phyloP scores from a whole-genome alignment of 2,329 filamentous ascomycete species.

The Dissoconium aciculare region DNA sequence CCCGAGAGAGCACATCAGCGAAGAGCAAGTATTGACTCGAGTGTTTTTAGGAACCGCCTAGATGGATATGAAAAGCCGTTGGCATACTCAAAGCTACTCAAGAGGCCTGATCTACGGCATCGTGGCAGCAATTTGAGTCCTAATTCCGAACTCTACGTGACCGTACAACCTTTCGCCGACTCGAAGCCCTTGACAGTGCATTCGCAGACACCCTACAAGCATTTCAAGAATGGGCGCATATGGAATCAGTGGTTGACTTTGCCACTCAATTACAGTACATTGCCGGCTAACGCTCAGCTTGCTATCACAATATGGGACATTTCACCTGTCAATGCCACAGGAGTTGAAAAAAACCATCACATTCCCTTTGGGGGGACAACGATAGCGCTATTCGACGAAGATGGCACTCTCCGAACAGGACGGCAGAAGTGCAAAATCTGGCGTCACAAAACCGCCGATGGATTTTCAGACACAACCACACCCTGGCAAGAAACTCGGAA shows the following conservation, averaged over 20 bases:
- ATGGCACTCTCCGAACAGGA: constrained; percentile 82
- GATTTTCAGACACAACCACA: constrained; percentile 63
- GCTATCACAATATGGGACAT: constrained; percentile 94
- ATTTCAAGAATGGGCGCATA: constrained; percentile 58
- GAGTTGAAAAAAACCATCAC: constrained; percentile 58
- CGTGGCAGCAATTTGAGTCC: constrained; percentile 72
- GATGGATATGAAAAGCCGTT: constrained; percentile 65
- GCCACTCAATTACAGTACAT: constrained; percentile 67
- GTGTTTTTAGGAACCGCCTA: constrained; percentile 41
- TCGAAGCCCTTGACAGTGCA: constrained; percentile 89
- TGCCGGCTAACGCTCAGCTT: constrained; percentile 68
- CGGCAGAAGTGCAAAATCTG: constrained; percentile 82
- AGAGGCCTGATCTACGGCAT: constrained; percentile 66
- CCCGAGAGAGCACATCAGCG: constrained; percentile 2
- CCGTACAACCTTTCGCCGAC: constrained; percentile 84
- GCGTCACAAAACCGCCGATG: constrained; percentile 70
- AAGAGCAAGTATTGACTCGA: constrained; percentile 11
- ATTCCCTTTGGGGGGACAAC: constrained; percentile 93
- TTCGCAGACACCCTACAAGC: constrained; percentile 81
- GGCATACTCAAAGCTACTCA: constrained; percentile 62
- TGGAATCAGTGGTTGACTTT: constrained; percentile 97
- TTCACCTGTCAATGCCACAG: constrained; percentile 59
- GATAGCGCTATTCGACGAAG: constrained; percentile 75
- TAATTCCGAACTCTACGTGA: constrained; percentile 81
- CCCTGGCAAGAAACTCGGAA: constrained; percentile 50